These are phyloP conservation scores for Aspergillus persii DNA, from an alignment of 2,329 filamentous ascomycete genomes.

Conservation along the genomic window DNA sequence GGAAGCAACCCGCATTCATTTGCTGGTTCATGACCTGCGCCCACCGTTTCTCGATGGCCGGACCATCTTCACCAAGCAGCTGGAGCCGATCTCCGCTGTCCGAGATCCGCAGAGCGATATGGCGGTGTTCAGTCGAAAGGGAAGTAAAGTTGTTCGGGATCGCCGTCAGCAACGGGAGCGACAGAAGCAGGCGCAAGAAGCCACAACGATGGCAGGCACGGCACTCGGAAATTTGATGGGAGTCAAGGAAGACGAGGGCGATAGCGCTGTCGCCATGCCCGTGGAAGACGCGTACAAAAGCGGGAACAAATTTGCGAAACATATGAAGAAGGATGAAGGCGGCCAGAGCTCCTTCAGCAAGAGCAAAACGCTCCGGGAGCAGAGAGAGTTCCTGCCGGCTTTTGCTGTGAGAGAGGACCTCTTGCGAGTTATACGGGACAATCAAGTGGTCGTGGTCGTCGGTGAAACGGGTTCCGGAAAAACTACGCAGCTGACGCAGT, in stretches of 20 bases:
- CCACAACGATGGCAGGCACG: conserved; percentile 89
- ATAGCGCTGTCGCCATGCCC: conserved; percentile 77
- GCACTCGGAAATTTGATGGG: conserved; percentile 93
- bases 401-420: conserved; percentile 96
- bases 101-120: conserved; percentile 95
- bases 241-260: conserved; percentile 82
- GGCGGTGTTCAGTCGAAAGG: conserved; percentile 96
- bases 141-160: conserved; percentile 89
- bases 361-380: conserved; percentile 84
- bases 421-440: conserved; percentile 86
- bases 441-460: conserved; percentile 94
- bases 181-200: conserved; percentile 90
- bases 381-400: conserved; percentile 88
- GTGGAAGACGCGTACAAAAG: conserved; percentile 68
- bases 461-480: conserved; percentile 97
- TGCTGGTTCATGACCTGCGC: conserved; percentile 88
- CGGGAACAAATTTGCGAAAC: conserved; percentile 78
- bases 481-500: conserved; percentile 95
- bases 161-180: conserved; percentile 87
- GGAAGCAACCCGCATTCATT: conserved; percentile 81
- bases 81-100: conserved; percentile 91
- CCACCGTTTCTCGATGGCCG: conserved; percentile 93
- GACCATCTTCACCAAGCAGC: conserved; percentile 94
- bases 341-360: conserved; percentile 86
- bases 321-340: conserved; percentile 82